Percentiles rank a stretch among this genome's conserved stretches.
These are phyloP conservation scores for Amesomyces nigricolor DNA, from an alignment of 2,329 filamentous ascomycete species.

Conservation along the genomic window DNA sequence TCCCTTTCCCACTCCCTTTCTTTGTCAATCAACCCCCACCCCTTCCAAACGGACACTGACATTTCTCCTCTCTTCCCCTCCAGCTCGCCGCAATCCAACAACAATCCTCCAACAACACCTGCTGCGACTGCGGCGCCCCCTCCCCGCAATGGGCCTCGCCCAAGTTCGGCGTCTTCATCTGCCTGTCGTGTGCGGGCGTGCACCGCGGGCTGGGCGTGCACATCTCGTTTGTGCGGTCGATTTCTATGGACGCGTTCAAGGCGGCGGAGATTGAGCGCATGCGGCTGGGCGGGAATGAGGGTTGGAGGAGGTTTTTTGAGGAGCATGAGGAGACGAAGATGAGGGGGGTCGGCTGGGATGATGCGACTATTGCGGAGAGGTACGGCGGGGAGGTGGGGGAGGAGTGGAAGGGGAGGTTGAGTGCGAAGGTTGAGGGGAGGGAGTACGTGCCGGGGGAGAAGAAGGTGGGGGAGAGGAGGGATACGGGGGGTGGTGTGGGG, in stretches of 20 bases:
- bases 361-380: constrained; percentile 81
- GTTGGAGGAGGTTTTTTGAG: constrained; percentile 85
- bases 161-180: constrained; percentile 99
- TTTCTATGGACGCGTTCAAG: constrained; percentile 99
- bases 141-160: constrained; percentile 97
- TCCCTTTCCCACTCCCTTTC: no score
- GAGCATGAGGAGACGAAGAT: constrained; percentile 60
- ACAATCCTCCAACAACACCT: constrained; percentile 78
- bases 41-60: not conserved
- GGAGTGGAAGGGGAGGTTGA: constrained; percentile 88
- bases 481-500: constrained; percentile 19
- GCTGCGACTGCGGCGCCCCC: constrained; percentile 92
- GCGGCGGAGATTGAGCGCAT: constrained; percentile 86
- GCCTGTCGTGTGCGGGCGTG: constrained; percentile 88
- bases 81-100: constrained; percentile 90
- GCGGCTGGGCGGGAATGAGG: constrained; percentile 83
- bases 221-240: constrained; percentile 95
- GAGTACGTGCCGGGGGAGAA: constrained; percentile 76
- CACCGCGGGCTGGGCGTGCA: constrained; percentile 94
- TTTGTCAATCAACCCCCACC: not conserved
- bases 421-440: constrained; percentile 78
- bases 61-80: constrained; percentile 11
- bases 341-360: constrained; percentile 69
- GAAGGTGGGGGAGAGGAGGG: constrained; percentile 36
- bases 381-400: constrained; percentile 88